Conservation (phyloP, 1,139 yeast species). For the Saccharomycopsis hybrid region DNA sequence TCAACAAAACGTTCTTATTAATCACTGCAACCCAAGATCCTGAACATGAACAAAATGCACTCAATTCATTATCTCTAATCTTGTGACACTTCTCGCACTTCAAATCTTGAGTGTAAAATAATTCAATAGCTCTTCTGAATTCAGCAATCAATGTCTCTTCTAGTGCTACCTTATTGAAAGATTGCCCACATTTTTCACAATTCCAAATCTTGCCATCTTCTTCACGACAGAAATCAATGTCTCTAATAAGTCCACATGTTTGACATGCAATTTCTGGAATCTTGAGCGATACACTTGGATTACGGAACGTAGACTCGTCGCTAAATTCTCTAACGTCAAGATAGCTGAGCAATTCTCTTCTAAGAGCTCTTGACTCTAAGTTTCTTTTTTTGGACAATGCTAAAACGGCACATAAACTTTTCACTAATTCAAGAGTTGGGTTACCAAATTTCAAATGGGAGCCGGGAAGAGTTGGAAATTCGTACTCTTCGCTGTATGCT, state of each 20-base stretch:
- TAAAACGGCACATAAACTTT: slow-evolving; percentile 67
- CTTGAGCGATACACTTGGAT: slow-evolving; percentile 68
- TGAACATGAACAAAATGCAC: slow-evolving; percentile 77
- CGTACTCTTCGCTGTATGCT: slow-evolving; percentile 55
- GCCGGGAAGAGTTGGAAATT: slow-evolving; percentile 70
- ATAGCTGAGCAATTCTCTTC: slow-evolving; percentile 65
- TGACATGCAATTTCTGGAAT: slow-evolving; percentile 71
- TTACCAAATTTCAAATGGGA: slow-evolving; percentile 53
- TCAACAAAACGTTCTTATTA: slow-evolving; percentile 38
- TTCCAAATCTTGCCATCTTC: slow-evolving; percentile 46
- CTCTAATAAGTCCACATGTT: slow-evolving; percentile 67
- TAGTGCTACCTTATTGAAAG: slow-evolving; percentile 59
- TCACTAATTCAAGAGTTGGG: slow-evolving; percentile 77
- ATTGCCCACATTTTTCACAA: slow-evolving; percentile 63
- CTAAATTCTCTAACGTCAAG: slow-evolving; percentile 85
- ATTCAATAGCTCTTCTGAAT: slow-evolving; percentile 47
- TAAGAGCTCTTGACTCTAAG: slow-evolving; percentile 66
- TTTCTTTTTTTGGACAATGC: slow-evolving; percentile 56
- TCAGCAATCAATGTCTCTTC: slow-evolving; percentile 76
- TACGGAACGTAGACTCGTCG: slow-evolving; percentile 61
- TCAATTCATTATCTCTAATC: slow-evolving; percentile 62
- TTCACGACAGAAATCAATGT: slow-evolving; percentile 78
- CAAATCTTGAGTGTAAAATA: slow-evolving; percentile 73
- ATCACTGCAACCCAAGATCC: slow-evolving; percentile 74
- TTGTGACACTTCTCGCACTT: slow-evolving; percentile 71